Evolutionary conservation across 1,284 basidiomycete genomes (phyloP).

Genomic region (Meripilus lineatus): DNA sequence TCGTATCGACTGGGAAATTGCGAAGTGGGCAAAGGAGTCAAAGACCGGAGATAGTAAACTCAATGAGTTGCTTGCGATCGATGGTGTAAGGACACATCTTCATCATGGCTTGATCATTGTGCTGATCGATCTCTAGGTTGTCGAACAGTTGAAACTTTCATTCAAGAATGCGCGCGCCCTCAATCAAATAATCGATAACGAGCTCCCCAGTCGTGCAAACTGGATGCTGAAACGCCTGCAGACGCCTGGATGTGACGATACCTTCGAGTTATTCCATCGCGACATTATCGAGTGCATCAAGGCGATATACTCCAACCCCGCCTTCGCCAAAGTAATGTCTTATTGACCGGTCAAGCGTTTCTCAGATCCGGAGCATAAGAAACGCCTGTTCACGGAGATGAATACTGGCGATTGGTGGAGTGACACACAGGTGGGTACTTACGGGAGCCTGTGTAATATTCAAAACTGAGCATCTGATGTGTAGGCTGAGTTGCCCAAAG

Average conservation of each 20-base stretch:
- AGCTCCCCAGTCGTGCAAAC: conserved; percentile 20
- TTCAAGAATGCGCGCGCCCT: conserved; percentile 25
- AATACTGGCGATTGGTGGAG: conserved; percentile 19
- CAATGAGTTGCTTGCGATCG: conserved; percentile 16
- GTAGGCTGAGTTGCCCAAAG: no score
- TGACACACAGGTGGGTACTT: conserved; percentile 10
- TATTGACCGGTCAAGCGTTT: conserved; percentile 25
- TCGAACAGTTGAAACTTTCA: conserved; percentile 21
- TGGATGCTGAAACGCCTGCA: conserved; percentile 18
- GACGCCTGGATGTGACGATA: conserved; percentile 18
- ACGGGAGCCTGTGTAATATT: no score
- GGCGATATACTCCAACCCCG: conserved; percentile 21
- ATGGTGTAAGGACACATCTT: conserved; percentile 12
- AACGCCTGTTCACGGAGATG: conserved; percentile 17
- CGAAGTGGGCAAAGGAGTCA: conserved; percentile 17
- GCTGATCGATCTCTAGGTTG: conserved; percentile 13
- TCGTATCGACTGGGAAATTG: conserved; percentile 16
- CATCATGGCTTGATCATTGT: background rate
- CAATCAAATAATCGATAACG: conserved; percentile 27
- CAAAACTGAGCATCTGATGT: no score
- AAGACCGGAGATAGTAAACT: conserved; percentile 15
- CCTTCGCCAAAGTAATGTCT: conserved; percentile 18
- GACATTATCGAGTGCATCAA: conserved; percentile 26
- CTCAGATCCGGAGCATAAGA: conserved; percentile 7
- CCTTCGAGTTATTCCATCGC: conserved; percentile 23